Conservation (phyloP, 139 green algal species). For the Diplosphaera chodatii region DNA sequence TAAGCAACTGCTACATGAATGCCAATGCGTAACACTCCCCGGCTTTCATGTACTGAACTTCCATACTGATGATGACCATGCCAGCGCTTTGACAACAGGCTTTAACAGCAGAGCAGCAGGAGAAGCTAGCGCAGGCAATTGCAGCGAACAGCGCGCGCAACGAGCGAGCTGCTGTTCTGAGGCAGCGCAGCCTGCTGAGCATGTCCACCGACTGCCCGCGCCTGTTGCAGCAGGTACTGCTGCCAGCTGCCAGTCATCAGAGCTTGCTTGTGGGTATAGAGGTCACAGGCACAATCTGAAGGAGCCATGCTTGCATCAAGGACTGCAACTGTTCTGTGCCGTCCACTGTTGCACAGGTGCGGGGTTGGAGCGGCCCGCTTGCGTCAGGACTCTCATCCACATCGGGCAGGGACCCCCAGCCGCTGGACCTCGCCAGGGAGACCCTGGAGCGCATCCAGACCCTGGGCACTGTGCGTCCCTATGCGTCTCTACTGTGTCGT, state of each 20-base stretch:
- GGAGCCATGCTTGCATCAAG: no score
- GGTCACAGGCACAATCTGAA: no score
- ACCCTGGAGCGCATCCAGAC: neutral
- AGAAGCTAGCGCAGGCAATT: conserved; percentile 16
- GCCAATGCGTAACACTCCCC: no score
- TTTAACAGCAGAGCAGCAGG: neutral
- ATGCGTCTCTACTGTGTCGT: no score
- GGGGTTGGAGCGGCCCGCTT: neutral
- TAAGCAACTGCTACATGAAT: neutral
- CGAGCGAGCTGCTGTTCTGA: neutral
- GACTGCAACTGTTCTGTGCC: no score
- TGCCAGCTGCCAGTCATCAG: no score
- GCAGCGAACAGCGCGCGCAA: conserved; percentile 9
- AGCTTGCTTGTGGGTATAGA: no score
- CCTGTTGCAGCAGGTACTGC: neutral
- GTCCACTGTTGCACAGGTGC: neutral
- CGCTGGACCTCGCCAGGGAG: neutral
- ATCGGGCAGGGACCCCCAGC: neutral
- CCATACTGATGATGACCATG: no score
- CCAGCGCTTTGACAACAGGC: no score
- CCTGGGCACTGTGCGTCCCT: neutral
- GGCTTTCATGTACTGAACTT: no score
- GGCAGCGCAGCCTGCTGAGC: neutral
- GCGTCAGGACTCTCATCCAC: neutral
- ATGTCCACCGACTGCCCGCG: neutral